A percentile compares a stretch with the other conserved stretches of the same genome.
phyloP scores from a whole-genome alignment of 2,329 filamentous ascomycete genomes.

The Zymoseptoria crescenta region DNA sequence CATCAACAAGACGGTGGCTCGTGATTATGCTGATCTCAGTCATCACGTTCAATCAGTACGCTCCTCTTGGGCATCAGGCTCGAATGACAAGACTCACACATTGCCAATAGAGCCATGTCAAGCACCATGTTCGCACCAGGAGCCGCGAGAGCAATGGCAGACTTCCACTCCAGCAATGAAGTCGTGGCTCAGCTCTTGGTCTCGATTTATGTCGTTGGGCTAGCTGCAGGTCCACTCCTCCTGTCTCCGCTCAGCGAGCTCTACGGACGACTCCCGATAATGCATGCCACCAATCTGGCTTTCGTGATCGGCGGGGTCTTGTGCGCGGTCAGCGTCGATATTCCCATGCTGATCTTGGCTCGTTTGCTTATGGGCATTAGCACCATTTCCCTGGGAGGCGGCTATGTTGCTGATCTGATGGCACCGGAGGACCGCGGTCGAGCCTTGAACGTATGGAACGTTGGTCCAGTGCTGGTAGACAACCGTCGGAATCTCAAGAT shows the following conservation, averaged over 20 bases:
- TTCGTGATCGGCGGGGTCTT: background rate
- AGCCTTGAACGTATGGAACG: conserved; percentile 5
- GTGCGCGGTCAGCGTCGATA: background rate
- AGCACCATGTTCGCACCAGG: conserved; percentile 1
- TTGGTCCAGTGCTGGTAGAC: conserved; percentile 7
- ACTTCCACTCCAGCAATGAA: background rate
- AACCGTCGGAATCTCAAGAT: conserved; percentile 23
- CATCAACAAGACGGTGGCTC: background rate
- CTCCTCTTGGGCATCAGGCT: background rate
- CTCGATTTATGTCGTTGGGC: conserved; percentile 54
- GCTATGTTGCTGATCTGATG: conserved; percentile 30
- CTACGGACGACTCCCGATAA: conserved; percentile 26
- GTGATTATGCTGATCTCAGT: background rate
- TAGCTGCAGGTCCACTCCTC: conserved; percentile 37
- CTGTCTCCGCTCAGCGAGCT: conserved; percentile 36
- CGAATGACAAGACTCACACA: background rate
- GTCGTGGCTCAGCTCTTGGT: conserved; percentile 33
- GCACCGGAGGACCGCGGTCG: conserved; percentile 1
- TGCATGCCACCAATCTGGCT: conserved; percentile 2
- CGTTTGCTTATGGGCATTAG: background rate
- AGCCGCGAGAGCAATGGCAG: background rate
- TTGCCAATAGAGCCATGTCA: background rate
- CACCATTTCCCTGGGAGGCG: conserved; percentile 17
- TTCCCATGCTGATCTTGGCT: background rate
- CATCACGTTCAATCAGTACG: conserved; percentile 1